phyloP scores from a whole-genome alignment of 202 grass and related monocot species.

The Carex sylvatica region DNA sequence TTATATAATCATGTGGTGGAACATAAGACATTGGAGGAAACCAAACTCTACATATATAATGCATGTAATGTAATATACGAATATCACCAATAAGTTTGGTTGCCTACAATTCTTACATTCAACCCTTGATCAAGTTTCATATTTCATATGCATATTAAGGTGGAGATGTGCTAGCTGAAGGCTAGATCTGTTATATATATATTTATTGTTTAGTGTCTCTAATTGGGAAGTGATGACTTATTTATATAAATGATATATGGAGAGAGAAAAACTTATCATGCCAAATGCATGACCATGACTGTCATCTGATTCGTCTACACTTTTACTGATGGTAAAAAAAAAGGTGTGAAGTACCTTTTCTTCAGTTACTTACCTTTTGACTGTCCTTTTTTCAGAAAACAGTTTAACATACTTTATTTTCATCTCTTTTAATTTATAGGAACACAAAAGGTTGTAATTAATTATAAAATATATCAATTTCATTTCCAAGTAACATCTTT shows the following conservation, averaged over 20 bases:
- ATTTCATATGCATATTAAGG: neutral
- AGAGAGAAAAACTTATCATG: neutral
- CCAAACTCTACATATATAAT: constrained; percentile 28
- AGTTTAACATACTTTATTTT: neutral
- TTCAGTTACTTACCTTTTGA: constrained; percentile 2
- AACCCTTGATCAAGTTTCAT: constrained; percentile 9
- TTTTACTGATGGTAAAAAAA: constrained; percentile 12
- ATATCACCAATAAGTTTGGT: constrained; percentile 30
- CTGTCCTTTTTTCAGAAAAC: neutral
- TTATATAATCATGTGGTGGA: constrained; percentile 4
- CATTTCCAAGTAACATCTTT: neutral
- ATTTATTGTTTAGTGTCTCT: neutral
- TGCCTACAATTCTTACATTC: constrained; percentile 46
- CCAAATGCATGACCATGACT: constrained; percentile 9
- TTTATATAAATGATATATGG: constrained; percentile 3
- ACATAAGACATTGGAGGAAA: constrained; percentile 32
- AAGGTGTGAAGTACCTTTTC: neutral
- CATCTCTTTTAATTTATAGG: neutral
- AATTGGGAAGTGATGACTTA: too few species aligned
- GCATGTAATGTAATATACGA: neutral
- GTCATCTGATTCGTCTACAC: neutral
- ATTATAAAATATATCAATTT: neutral
- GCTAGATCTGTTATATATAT: neutral
- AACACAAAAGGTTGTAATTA: neutral
- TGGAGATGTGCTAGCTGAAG: neutral